phyloP scores from a whole-genome alignment of 768 basidiomycete genomes.

The Leccinellum rugosiceps region DNA sequence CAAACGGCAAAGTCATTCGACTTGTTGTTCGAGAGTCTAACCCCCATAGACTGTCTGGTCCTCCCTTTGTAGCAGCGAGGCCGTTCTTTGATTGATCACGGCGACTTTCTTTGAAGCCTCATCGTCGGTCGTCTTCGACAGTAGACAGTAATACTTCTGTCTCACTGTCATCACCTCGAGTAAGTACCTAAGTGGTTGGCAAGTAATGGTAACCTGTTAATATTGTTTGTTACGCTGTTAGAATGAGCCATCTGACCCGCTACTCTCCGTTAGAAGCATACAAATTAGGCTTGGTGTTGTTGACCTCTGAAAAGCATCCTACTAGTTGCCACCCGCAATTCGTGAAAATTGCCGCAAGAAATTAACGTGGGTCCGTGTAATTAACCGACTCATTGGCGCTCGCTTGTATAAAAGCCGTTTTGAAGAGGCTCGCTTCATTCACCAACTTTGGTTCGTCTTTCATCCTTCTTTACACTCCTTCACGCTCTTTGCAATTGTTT shows the following conservation, averaged over 20 bases:
- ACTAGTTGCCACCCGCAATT: neutral
- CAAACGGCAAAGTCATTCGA: too few relatives aligned
- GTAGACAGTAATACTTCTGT: too few relatives aligned
- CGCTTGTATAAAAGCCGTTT: slow-evolving; percentile 7
- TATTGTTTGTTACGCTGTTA: neutral
- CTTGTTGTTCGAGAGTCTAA: neutral
- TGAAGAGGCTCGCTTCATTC: neutral
- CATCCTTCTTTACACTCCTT: neutral
- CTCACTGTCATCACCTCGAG: too few relatives aligned
- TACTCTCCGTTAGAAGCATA: neutral
- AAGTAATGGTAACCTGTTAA: neutral
- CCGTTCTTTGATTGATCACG: too few relatives aligned
- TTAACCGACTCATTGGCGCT: slow-evolving; percentile 1
- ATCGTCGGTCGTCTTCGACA: too few relatives aligned
- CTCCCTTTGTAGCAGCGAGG: too few relatives aligned
- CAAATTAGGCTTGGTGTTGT: neutral
- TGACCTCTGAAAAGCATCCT: neutral
- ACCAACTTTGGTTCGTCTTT: neutral
- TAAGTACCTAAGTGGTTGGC: too few relatives aligned
- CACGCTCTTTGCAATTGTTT: neutral
- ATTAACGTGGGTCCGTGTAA: neutral
- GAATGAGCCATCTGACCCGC: too few relatives aligned
- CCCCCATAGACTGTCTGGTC: too few relatives aligned
- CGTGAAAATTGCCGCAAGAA: neutral
- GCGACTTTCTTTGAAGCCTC: too few relatives aligned